Conservation (phyloP, 2,329 filamentous ascomycete species). For the Cladosporium sp. region DNA sequence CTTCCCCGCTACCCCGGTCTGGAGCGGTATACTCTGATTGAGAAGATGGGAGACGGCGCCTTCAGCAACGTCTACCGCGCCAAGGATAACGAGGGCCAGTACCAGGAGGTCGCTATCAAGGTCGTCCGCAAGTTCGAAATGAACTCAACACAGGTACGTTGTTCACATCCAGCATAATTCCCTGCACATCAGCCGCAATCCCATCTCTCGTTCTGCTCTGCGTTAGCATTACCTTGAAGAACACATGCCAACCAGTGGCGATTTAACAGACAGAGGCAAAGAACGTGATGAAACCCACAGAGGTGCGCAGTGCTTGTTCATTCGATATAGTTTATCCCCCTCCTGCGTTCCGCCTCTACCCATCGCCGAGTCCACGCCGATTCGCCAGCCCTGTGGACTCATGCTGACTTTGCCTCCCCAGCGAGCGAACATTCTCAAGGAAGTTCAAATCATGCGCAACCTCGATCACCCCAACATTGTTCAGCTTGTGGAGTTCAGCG, state of each 20-base stretch:
- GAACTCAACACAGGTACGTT: slow-evolving; percentile 95
- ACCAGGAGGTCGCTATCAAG: slow-evolving; percentile 89
- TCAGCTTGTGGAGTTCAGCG: slow-evolving; percentile 87
- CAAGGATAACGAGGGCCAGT: slow-evolving; percentile 66
- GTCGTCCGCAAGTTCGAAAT: slow-evolving; percentile 99
- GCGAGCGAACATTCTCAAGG: slow-evolving; percentile 96
- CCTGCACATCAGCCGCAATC: not conserved
- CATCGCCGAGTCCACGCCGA: slow-evolving; percentile 4
- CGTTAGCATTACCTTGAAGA: slow-evolving; percentile 4
- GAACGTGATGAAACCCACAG: slow-evolving; percentile 74
- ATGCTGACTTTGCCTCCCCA: slow-evolving; percentile 37
- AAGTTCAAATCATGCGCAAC: slow-evolving; percentile 98
- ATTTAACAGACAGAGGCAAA: slow-evolving; percentile 46
- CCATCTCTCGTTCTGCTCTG: not conserved
- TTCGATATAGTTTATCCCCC: not conserved
- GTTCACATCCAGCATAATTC: not conserved
- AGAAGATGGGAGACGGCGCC: slow-evolving; percentile 98
- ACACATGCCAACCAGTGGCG: slow-evolving; percentile 14
- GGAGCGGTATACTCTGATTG: slow-evolving; percentile 78
- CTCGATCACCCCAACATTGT: slow-evolving; percentile 96
- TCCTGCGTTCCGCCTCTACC: slow-evolving; percentile 13
- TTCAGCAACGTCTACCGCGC: slow-evolving; percentile 99
- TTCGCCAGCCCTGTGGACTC: slow-evolving; percentile 15
- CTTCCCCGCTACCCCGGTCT: slow-evolving; percentile 82
- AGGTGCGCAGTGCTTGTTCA: slow-evolving; percentile 66